These are phyloP conservation scores for Phialemoniopsis sp. DNA, from an alignment of 2,329 filamentous ascomycete genomes.

Conservation along the genomic window DNA sequence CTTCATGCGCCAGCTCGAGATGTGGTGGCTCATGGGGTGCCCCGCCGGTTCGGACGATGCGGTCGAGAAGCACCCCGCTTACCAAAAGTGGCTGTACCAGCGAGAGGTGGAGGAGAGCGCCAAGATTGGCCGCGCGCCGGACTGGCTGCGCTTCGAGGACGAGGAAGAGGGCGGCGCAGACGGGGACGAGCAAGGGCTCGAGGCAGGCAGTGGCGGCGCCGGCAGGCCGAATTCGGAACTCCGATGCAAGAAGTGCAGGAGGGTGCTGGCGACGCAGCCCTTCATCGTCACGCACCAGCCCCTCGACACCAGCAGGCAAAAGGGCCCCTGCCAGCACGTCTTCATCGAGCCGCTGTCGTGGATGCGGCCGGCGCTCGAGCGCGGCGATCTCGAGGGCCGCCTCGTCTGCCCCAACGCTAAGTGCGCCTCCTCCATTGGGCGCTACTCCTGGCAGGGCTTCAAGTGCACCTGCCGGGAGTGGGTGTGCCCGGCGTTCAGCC, in stretches of 20 bases:
- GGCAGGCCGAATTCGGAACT: slow-evolving; percentile 49
- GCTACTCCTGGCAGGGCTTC: slow-evolving; percentile 96
- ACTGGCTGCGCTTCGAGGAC: slow-evolving; percentile 79
- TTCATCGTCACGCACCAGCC: slow-evolving; percentile 65
- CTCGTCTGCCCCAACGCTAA: slow-evolving; percentile 75
- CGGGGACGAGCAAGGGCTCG: slow-evolving; percentile 5
- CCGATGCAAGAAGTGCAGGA: slow-evolving; percentile 88
- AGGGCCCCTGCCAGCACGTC: slow-evolving; percentile 67
- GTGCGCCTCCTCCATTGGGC: slow-evolving; percentile 80
- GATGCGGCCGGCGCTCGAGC: slow-evolving; percentile 84
- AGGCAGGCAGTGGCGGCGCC: not conserved
- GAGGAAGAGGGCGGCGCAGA: slow-evolving; percentile 48
- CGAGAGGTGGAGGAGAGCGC: slow-evolving; percentile 53
- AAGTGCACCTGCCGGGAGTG: slow-evolving; percentile 87
- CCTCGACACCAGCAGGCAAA: slow-evolving; percentile 10
- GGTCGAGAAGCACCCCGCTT: slow-evolving; percentile 65
- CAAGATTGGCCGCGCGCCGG: slow-evolving; percentile 74
- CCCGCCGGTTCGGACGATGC: slow-evolving; percentile 52
- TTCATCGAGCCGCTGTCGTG: slow-evolving; percentile 91
- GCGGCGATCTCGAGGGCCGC: slow-evolving; percentile 77
- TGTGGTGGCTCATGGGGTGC: slow-evolving; percentile 86
- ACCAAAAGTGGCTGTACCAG: slow-evolving; percentile 67
- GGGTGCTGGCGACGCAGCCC: slow-evolving; percentile 46
- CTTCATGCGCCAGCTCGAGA: slow-evolving; percentile 82
- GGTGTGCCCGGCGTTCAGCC: slow-evolving; percentile 85